Evolutionary conservation across 2,329 filamentous ascomycete species (phyloP), one percentile per base, ranked within the genome.

Genomic region (Teratosphaeria pseudoeucalypti): DNA sequence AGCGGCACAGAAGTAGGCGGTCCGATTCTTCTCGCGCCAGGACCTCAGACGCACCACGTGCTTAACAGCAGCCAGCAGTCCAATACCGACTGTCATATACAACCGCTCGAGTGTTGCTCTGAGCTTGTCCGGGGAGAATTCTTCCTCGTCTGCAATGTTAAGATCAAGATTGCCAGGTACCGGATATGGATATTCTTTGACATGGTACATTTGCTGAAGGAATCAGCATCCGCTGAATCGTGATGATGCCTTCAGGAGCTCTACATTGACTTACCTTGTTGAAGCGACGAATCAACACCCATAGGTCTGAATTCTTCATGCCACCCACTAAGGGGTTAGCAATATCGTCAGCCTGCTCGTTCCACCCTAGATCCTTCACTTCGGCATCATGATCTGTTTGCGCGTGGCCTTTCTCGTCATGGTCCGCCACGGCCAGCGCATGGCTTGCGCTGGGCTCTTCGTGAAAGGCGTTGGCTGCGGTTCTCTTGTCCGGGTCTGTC

Each of bases 71-170:
- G 78, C 80, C 52, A 90, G 80, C 12, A 90, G 54, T 14, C 85
- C 81, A 55, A 92, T 81, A 7, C 87, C 77, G 0, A 95, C 83
- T 0, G 87, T 89, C 81, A 90, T 91, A 71, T 95, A 95, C 11
- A 94, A 76, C 14, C 90, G 80, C 73, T 95, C 90, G 3, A 94
- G 71, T 57, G 88, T 90, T 2, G 86, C 83, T 11, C 90, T 81
- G 53, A 95, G 77, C 74, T 94, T 94, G 68, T 94, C 89, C 0
- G 90, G 89, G 0, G 87, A 89, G 71, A 94, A 94, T 60, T 92
- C 87, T 65, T 94, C 89, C 58, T 92, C 86, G 47, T 91, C 55
- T 4, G 89, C 86, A 59, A 90, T 86, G 65, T 91, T 90, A 60
- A 95, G 80, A 71, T 95, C 90, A 43, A 95, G 76, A 14, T 85